Evolutionary conservation across 768 basidiomycete genomes (phyloP).

Genomic region (Paxillus involutus): DNA sequence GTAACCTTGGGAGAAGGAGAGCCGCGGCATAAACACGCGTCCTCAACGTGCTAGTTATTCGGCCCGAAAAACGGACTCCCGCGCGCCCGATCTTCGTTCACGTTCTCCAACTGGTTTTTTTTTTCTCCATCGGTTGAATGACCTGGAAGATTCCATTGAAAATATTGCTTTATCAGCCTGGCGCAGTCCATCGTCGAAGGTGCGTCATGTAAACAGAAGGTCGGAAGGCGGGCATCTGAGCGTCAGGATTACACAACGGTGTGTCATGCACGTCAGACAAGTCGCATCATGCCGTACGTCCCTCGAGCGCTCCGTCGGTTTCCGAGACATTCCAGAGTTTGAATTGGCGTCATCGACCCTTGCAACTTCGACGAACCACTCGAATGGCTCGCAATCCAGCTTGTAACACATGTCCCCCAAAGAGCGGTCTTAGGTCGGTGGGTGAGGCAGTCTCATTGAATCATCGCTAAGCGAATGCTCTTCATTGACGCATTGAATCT

Average conservation of each 20-base stretch:
- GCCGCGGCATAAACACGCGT: not conserved
- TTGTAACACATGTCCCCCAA: not conserved
- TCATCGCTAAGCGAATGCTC: not conserved
- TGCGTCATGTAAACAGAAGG: not conserved
- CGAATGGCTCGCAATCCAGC: no score
- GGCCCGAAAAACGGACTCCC: not conserved
- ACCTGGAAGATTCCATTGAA: no score
- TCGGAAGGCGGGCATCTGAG: not conserved
- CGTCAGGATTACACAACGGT: not conserved
- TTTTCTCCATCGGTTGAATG: no score
- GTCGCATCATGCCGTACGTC: not conserved
- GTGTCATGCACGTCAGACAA: not conserved
- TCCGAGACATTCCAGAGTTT: not conserved
- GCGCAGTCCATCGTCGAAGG: not conserved
- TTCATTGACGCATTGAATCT: not conserved
- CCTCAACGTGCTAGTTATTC: not conserved
- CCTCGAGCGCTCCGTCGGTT: not conserved
- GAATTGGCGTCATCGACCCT: not conserved
- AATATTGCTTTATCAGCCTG: not conserved
- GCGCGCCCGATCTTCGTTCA: constrained; percentile 8
- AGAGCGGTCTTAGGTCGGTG: not conserved
- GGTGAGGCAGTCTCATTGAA: not conserved
- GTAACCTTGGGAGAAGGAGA: not conserved
- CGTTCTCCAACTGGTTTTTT: not conserved
- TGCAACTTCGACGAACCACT: no score